phyloP scores from a whole-genome alignment of 2,329 filamentous ascomycete genomes.

The Zymoseptoria passerinii region DNA sequence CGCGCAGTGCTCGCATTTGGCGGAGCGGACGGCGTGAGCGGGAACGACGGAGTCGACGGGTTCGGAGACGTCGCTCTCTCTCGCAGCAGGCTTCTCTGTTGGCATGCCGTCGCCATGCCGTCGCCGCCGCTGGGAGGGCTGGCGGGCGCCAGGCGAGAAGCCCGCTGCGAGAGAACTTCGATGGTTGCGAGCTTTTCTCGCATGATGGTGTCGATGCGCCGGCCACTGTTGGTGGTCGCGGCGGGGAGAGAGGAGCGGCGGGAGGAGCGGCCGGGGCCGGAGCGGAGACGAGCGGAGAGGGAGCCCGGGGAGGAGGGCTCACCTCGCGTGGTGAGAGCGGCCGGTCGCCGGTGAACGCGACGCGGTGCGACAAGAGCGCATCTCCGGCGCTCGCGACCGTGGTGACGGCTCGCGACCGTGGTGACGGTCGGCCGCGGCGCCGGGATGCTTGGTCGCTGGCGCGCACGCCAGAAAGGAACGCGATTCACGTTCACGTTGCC shows the following conservation, averaged over 20 bases:
- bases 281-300: neutral
- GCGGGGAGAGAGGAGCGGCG: neutral
- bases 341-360: neutral
- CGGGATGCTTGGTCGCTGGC: neutral
- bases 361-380: neutral
- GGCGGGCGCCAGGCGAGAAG: neutral
- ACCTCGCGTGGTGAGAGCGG: neutral
- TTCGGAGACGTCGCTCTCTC: neutral
- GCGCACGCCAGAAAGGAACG: neutral
- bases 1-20: constrained; percentile 21
- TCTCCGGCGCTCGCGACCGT: neutral
- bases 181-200: neutral
- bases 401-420: neutral
- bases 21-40: neutral
- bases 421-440: neutral
- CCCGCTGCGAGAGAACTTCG: neutral
- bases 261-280: neutral
- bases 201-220: neutral
- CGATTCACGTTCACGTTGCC: neutral
- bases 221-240: neutral
- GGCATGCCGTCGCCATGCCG: neutral
- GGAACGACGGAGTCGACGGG: neutral
- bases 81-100: neutral
- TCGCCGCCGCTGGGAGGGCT: neutral
- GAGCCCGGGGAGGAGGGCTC: neutral